phyloP scores from a whole-genome alignment of 1,284 basidiomycete genomes.

The Leccinum pallidistipes region DNA sequence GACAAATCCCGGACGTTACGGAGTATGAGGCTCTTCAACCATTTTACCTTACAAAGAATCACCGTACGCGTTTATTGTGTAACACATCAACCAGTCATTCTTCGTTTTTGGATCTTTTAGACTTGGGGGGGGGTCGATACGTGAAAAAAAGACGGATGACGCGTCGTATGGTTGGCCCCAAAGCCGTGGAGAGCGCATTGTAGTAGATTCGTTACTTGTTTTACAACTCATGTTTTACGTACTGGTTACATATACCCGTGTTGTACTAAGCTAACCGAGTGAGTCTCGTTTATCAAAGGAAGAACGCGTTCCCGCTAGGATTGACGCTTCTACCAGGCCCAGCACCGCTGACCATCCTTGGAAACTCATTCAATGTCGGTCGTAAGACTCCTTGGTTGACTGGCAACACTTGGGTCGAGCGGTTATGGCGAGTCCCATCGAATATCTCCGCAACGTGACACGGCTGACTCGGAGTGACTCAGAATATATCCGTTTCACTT shows the following conservation, averaged over 20 bases:
- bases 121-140: not conserved
- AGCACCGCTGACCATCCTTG: constrained; percentile 5
- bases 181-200: not conserved
- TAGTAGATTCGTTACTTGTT: not conserved
- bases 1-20: not conserved
- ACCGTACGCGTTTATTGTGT: not conserved
- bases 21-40: not conserved
- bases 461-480: too few relatives aligned
- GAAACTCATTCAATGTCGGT: constrained; percentile 1
- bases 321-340: constrained; percentile 11
- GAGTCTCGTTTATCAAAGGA: not conserved
- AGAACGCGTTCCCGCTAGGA: not conserved
- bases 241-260: not conserved
- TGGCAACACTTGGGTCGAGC: constrained; percentile 3
- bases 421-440: too few relatives aligned
- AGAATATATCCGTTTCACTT: too few relatives aligned
- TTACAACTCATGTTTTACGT: not conserved
- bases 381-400: constrained; percentile 8
- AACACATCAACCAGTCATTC: not conserved
- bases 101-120: not conserved
- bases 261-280: not conserved
- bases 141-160: not conserved
- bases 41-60: not conserved
- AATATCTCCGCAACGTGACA: too few relatives aligned
- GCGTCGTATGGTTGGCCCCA: not conserved